Base-by-base conservation (phyloP, 768 basidiomycete species). In the Suillus lakei region DNA sequence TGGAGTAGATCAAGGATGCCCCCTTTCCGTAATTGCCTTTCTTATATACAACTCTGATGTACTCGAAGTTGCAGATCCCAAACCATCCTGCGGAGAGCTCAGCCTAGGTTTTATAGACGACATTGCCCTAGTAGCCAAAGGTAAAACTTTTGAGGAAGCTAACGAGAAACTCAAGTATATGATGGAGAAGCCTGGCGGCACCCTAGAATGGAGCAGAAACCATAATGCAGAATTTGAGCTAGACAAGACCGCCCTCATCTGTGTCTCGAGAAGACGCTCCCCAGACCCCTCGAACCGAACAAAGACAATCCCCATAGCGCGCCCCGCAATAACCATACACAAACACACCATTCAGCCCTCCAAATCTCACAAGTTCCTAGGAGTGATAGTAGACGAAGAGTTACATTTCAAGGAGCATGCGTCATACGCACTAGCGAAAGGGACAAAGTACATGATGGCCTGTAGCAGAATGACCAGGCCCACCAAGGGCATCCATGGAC, bases 1-100 rank as follows among this genome's bases (percentile, higher is more conserved):
- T 21, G 73, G 78, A 0, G 65, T 77, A 1, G 75, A 73, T 53
- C 77, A 79, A 60, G 79, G 79, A 0, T 74, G 71, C 63, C 76
- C 76, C 1, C 61, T 71, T 5, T 76, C 78, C 7, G 67, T 67
- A 2, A 68, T 77, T 1, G 30, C 69, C 0, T 77, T 72, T 61
- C 50, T 73, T 2, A 69, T 76, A 58, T 78, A 75, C 68, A 80
- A 79, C 54, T n/a, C 74, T 0, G 58, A 67, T 28, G 60, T 76
- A 0, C 65, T 76, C 2, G 60, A 71, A 3, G 23, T 64, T 0
- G 65, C 62, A 16, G 32, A 66, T 0, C 34, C 13, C 6, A 36
- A 58, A 7, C 38, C 38, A 12, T 2, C 2, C 5, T 1, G 51
- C 0, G 44, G 63, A 10, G 13, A 32, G 7, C 16, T 62, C 0